A percentile compares a stretch with the other conserved stretches of the same genome.
Evolutionary conservation across 2,329 filamentous ascomycete genomes (phyloP).

Genomic region (Aspergillus sp.): DNA sequence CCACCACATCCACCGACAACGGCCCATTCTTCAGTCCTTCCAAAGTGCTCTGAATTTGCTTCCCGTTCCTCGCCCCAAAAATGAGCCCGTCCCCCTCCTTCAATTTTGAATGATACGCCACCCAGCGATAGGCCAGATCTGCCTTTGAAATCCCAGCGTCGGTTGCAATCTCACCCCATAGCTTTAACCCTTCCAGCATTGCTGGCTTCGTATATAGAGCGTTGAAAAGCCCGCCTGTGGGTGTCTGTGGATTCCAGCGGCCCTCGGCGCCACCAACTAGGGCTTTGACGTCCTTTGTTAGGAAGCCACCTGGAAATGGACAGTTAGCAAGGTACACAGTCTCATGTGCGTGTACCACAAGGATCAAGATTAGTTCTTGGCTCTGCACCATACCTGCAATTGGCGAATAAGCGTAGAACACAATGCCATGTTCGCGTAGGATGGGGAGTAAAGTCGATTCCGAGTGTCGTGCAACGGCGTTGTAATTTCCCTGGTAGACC

Average conservation of each 20-base stretch:
- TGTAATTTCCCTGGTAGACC: constrained; percentile 54
- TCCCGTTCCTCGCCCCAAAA: constrained; percentile 24
- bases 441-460: constrained; percentile 50
- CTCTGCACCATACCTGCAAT: constrained; percentile 29
- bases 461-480: constrained; percentile 40
- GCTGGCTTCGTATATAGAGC: constrained; percentile 24
- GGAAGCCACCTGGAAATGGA: constrained; percentile 26
- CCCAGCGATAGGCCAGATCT: constrained; percentile 45
- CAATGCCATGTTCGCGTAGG: constrained; percentile 48
- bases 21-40: constrained; percentile 51
- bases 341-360: too few relatives aligned
- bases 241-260: constrained; percentile 27
- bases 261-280: constrained; percentile 3
- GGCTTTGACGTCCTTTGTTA: constrained; percentile 29
- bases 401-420: constrained; percentile 48
- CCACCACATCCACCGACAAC: too few relatives aligned
- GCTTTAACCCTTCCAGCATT: constrained; percentile 33
- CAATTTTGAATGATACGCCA: constrained; percentile 34
- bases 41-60: constrained; percentile 27
- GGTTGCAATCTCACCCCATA: constrained; percentile 23
- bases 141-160: constrained; percentile 36
- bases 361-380: too few relatives aligned
- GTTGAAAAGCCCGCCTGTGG: constrained; percentile 30
- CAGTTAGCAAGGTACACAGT: too few relatives aligned
- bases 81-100: constrained; percentile 25